Evolutionary conservation across 257 asterid genomes (phyloP), one percentile per base, ranked within the genome.

Genomic region (Primulina tabacum): DNA sequence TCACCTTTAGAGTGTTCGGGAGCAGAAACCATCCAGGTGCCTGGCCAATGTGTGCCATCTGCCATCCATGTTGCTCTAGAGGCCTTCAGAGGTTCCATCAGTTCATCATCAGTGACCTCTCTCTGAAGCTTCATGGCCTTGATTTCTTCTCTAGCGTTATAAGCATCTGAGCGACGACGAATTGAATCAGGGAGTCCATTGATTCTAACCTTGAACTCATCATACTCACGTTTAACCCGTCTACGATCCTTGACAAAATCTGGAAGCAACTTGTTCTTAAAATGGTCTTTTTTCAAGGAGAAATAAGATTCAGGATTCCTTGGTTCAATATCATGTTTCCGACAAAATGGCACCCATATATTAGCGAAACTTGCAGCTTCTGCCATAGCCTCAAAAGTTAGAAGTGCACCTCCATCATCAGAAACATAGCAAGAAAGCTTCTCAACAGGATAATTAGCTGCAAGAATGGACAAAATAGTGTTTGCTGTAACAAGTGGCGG

Each of bases 11-110:
- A 61, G 70, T 86, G 86, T 59, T 84, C 89, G 8, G 76, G 63
- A 14, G 86, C 38, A 35, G 89, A 21, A 66, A 18, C 60, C 74
- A 76, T 56, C 92, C 92, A 86, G 40, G 89, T 84, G 8, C 92
- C 92, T 4, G 92, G 92, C 92, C 92, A 86, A 53, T 86, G 92
- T 14, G 92, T 86, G 33, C 88, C 92, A 58, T 86, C 92, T 11
- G 92, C 89, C 92, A 86, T 86, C 92, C 92, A 86, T n/a, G 92
- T 86, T 34, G 89, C 89, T 77, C 79, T 84, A 64, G 78, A 81
- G 57, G 84, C 72, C 83, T 86, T 86, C 38, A 84, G 6, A 38
- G 50, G 71, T 78, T 84, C 92, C 2, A 78, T 9, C 37, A 82
- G 76, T 24, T 86, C 88, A 40, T 79, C 90, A 18, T 79, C 83